These are phyloP conservation scores for Lodderomyces jiufengensis DNA, from an alignment of 1,139 yeast genomes.

Conservation along the genomic window DNA sequence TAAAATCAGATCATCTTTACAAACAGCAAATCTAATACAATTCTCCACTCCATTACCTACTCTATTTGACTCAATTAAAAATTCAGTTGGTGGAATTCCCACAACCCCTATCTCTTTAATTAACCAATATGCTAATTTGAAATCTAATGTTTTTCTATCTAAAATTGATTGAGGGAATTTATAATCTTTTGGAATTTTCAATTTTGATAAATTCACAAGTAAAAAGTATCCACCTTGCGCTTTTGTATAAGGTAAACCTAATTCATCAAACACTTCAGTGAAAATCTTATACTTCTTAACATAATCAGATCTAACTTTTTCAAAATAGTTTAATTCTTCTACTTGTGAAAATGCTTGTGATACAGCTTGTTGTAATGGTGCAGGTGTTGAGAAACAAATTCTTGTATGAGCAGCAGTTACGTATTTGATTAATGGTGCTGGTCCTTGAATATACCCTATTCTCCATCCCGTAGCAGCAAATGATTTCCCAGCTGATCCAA, in stretches of 20 bases:
- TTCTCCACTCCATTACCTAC: conserved; percentile 76
- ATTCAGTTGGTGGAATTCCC: conserved; percentile 95
- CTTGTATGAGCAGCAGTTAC: conserved; percentile 91
- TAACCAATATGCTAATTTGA: conserved; percentile 87
- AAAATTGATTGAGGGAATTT: conserved; percentile 67
- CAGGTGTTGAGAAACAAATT: conserved; percentile 83
- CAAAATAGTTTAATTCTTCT: conserved; percentile 60
- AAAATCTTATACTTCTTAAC: conserved; percentile 66
- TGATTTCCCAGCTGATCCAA: conserved; percentile 96
- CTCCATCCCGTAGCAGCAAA: conserved; percentile 99
- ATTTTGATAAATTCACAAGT: conserved; percentile 79
- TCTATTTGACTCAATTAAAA: conserved; percentile 57
- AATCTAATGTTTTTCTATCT: conserved; percentile 70
- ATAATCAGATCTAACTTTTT: conserved; percentile 63
- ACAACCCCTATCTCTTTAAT: conserved; percentile 91
- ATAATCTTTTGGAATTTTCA: conserved; percentile 72
- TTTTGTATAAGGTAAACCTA: conserved; percentile 80
- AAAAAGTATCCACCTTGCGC: conserved; percentile 95
- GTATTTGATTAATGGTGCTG: conserved; percentile 73
- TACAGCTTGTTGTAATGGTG: conserved; percentile 93
- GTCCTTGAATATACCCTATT: conserved; percentile 92
- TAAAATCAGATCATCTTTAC: conserved; percentile 81
- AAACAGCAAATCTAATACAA: conserved; percentile 88
- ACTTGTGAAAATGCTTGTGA: conserved; percentile 73
- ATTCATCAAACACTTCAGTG: conserved; percentile 74